Evolutionary conservation across 176 grass and related monocot species (phyloP), one percentile per base, ranked within the genome.

Genomic region (Elymus sibiricus): DNA sequence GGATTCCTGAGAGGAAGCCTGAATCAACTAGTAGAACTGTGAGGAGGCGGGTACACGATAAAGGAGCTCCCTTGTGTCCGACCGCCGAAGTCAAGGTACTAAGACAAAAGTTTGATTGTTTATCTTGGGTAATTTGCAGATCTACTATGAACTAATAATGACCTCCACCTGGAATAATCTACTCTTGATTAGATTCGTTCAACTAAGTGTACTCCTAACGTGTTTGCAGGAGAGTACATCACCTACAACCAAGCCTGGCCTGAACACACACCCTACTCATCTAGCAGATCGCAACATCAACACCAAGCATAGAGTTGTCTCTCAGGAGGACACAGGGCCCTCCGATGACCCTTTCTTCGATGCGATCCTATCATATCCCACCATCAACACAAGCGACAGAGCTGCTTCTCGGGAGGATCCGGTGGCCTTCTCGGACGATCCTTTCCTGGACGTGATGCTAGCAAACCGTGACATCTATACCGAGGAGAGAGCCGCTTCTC

Each of bases 171-270:
- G 2, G 35, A 27, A 58, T 68, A 77, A 49, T 84, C 11, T 70
- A 29, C 53, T 55, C 39, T 10, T 10, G 39, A 27, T 31, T 56
- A 40, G 14, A 70, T 70, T 28, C 7, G 32, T 80, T 49, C 19
- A 44, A 7, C 68, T 73, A 11, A 87, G 17, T 63, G 25, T 42
- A 63, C 7, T 29, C 58, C 72, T 37, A 40, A 79, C 59, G 19
- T 86, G 19, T 81, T 68, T 88, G 61, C 85, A 98, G 95, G 93
- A 76, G 83, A 76, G 73, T 64, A 85, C 37, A 64, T 42, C 56
- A 70, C 81, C 82, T 88, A 83, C 16, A 38, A 56, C 25, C 61
- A 87, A 31, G n/a, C 38, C 84, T 49, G 56, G 26, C 81, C 39
- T 22, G 9, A 56, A 58, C 55, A 27, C 19, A 79, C 38, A 83